A percentile compares a stretch with the other conserved stretches of the same genome.
Conservation (phyloP, 345 rosid species). For the Populus pruinosa region DNA sequence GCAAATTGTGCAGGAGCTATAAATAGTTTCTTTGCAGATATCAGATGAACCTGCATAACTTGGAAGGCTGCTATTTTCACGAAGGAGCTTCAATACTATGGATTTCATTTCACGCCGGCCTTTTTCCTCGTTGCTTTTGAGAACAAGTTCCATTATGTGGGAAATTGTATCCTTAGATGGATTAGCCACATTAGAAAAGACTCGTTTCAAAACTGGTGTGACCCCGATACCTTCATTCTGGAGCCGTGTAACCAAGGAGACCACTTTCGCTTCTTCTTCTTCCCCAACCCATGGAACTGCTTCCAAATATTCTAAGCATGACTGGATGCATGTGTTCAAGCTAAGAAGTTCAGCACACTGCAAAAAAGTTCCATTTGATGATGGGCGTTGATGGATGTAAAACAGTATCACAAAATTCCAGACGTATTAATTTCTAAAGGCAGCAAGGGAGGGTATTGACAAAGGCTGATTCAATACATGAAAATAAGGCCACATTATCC, state of each 20-base stretch:
- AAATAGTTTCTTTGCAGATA: constrained; percentile 63
- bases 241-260: constrained; percentile 63
- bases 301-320: constrained; percentile 91
- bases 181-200: constrained; percentile 52
- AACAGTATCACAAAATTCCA: constrained; percentile 3
- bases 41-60: constrained; percentile 42
- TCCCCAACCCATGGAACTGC: constrained; percentile 99
- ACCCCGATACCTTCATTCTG: constrained; percentile 69
- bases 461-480: neutral
- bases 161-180: constrained; percentile 80
- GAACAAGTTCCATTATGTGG: constrained; percentile 72
- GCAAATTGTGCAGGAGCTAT: constrained; percentile 62
- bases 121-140: constrained; percentile 85
- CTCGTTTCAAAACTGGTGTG: constrained; percentile 69
- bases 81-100: constrained; percentile 80
- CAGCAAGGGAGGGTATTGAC: neutral
- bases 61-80: constrained; percentile 57
- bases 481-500: neutral
- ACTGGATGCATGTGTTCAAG: constrained; percentile 60
- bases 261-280: constrained; percentile 92
- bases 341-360: constrained; percentile 81
- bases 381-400: neutral
- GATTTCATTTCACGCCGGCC: constrained; percentile 92
- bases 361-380: constrained; percentile 2
- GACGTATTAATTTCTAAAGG: neutral